A percentile compares a stretch with the other conserved stretches of the same genome.
Conservation (phyloP, 306 rosid genomes). For the Begonia fuchsioides region DNA sequence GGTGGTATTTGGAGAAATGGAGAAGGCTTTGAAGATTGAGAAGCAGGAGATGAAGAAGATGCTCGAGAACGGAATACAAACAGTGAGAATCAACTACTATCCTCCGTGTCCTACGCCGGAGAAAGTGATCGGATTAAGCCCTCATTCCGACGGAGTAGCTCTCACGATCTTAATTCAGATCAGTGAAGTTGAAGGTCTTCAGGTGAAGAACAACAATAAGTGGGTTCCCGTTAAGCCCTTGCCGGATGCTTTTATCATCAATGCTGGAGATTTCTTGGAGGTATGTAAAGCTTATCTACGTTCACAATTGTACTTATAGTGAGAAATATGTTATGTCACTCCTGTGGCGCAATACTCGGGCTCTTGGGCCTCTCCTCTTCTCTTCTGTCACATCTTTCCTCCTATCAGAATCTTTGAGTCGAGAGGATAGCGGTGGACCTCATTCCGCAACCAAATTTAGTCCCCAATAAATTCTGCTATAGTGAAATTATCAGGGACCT, state of each 20-base stretch:
- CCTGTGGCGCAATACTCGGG: no score
- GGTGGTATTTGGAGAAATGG: conserved; percentile 9
- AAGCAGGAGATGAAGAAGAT: conserved; percentile 9
- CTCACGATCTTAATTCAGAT: conserved; percentile 20
- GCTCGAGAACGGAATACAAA: conserved; percentile 16
- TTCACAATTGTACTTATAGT: no score
- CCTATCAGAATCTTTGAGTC: no score
- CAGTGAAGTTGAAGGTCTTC: conserved; percentile 22
- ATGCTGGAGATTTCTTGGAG: conserved; percentile 23
- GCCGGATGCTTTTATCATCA: conserved; percentile 16
- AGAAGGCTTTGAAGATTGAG: conserved; percentile 13
- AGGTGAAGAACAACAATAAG: conserved; percentile 13
- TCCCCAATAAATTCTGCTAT: no score
- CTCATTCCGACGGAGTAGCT: conserved; percentile 15
- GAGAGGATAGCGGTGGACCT: no score
- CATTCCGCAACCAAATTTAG: no score
- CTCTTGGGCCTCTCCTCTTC: no score
- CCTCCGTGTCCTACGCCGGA: conserved; percentile 31
- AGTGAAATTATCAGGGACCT: no score
- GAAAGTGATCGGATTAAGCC: conserved; percentile 14
- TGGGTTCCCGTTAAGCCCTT: conserved; percentile 20
- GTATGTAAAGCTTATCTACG: no score
- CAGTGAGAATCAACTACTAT: conserved; percentile 27
- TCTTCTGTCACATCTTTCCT: no score
- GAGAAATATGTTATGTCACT: no score